Evolutionary conservation across 345 rosid genomes (phyloP).

Genomic region (Passiflora organensis): DNA sequence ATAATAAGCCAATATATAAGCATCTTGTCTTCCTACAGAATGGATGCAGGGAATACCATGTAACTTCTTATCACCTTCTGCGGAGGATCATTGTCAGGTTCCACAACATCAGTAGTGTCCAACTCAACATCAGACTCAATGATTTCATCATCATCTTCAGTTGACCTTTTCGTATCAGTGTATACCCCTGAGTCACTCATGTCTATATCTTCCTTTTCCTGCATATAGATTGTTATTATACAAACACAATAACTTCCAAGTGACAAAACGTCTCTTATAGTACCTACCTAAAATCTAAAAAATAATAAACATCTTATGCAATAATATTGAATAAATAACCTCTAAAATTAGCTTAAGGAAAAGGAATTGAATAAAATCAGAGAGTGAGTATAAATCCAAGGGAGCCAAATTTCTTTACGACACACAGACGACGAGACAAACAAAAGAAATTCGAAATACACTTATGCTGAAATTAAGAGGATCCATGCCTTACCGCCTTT

Average conservation of each 20-base stretch:
- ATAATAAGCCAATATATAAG: conserved; percentile 6
- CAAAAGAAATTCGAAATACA: no score
- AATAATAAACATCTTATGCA: neutral
- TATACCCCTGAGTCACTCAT: conserved; percentile 34
- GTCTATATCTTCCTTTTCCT: conserved; percentile 44
- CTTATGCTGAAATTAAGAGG: no score
- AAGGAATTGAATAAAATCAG: no score
- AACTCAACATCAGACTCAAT: conserved; percentile 77
- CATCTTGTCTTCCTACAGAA: conserved; percentile 4
- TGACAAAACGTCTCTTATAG: neutral
- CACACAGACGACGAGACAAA: no score
- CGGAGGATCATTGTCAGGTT: conserved; percentile 68
- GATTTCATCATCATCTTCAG: conserved; percentile 41
- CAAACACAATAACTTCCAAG: neutral
- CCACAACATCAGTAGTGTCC: conserved; percentile 59
- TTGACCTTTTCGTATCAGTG: conserved; percentile 23
- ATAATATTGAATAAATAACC: no score
- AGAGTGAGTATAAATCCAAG: no score
- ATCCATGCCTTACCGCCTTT: conserved; percentile 41
- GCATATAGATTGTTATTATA: neutral
- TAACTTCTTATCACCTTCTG: conserved; percentile 39
- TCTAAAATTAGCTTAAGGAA: no score
- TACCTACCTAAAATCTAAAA: neutral
- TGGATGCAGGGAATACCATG: neutral
- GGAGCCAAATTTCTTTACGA: no score